Base-by-base conservation (phyloP, 1,139 yeast genomes). In the Blastobotrys elegans region DNA sequence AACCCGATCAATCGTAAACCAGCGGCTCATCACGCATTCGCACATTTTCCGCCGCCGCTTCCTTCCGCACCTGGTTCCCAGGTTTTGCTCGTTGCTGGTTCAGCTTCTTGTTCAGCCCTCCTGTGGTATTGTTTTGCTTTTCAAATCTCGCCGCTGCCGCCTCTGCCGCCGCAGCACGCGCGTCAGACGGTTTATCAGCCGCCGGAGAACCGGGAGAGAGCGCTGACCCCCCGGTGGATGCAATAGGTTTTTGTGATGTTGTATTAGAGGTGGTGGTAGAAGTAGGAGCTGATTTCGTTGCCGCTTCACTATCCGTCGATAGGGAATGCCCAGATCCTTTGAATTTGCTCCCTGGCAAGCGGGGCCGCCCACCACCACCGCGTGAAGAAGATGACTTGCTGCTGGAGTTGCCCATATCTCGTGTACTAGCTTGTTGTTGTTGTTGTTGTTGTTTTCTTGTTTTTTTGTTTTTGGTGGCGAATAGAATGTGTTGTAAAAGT, bases 1-100 rank as follows among this genome's bases (percentile, higher is more conserved):
- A 2, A 18, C 7, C 17, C 11, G 24, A 18, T 40, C 45, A 63
- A 48, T 66, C 68, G 47, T 56, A 65, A 4, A 61, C 55, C 33
- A 62, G 49, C 3, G 52, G 52, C 31, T 51, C 57, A 2, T 38
- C 29, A 22, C 48, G 27, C n/a, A 29, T 16, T n/a, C 40, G 35
- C 2, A 21, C 24, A 22, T 30, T 43, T 24, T 38, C 36, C 22
- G 39, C 50, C 3, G 29, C 45, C 35, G 29, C 48, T 39, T 39
- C 49, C 36, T 40, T 53, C 43, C 16, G 59, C 46, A 18, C 52
- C 46, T 27, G 54, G 53, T 17, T 35, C 11, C 17, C 32, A 30
- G 35, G 34, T 37, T 44, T 44, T 4, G 30, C 40, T 17, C 40
- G 34, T 14, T 44, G 32, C 29, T 44, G 26, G 14, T 35, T 18